These are phyloP conservation scores for Blastomyces emzantsi DNA, from an alignment of 2,329 filamentous ascomycete species.

Conservation along the genomic window DNA sequence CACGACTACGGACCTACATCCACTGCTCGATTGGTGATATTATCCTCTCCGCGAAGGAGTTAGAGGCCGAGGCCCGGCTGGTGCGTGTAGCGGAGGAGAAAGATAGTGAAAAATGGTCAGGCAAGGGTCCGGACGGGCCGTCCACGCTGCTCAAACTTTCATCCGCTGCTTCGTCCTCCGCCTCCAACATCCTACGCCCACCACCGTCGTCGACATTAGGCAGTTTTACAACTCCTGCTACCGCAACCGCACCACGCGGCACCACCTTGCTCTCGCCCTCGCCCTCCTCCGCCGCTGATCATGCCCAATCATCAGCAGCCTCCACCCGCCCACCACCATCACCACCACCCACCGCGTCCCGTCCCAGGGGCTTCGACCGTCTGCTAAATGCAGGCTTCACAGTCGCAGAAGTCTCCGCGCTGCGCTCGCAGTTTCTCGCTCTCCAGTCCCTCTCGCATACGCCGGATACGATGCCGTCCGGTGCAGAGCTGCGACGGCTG, in stretches of 20 bases:
- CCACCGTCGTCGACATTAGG: not conserved
- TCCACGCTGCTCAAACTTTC: not conserved
- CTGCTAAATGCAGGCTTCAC: conserved; percentile 76
- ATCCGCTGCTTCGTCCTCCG: no score
- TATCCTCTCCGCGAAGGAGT: conserved; percentile 57
- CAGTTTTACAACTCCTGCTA: not conserved
- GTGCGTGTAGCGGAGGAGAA: conserved; percentile 19
- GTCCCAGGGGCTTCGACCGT: conserved; percentile 78
- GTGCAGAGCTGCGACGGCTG: conserved; percentile 62
- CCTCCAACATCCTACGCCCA: not conserved
- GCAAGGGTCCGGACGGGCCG: not conserved
- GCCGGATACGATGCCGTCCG: conserved; percentile 78
- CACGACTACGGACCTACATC: conserved; percentile 60
- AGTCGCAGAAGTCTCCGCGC: conserved; percentile 66
- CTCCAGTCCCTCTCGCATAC: conserved; percentile 76
- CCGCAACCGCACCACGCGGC: not conserved
- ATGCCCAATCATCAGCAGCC: not conserved
- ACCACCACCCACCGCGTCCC: conserved; percentile 41
- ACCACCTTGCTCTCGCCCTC: not conserved
- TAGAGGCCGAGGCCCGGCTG: conserved; percentile 55
- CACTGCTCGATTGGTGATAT: conserved; percentile 85
- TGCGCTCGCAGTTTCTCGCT: conserved; percentile 80
- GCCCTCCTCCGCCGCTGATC: not conserved
- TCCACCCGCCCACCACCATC: conserved; percentile 15
- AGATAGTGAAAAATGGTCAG: not conserved